Base-by-base conservation (phyloP, 2,329 filamentous ascomycete species). In the Venturia pyrina region DNA sequence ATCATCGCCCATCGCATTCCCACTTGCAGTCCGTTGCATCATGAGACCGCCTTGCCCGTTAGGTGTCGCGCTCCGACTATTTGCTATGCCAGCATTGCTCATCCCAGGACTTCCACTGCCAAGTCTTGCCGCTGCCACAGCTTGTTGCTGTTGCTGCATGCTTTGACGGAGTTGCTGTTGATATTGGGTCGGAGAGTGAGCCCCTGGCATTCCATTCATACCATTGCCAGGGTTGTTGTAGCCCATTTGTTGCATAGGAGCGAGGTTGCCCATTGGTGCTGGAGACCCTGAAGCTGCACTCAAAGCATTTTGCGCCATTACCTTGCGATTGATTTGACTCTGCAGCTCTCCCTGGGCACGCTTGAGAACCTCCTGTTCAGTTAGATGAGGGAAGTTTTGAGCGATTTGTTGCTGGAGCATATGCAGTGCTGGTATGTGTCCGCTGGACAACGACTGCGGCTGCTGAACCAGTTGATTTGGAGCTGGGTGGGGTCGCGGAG, bases 341-440 rank as follows among this genome's bases (percentile, higher is more conserved):
- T 70, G 74, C 70, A 84, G 73, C 61, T 80, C 78, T 46, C 84
- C 80, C 1, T 79, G 82, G 3, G 84, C 82, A 68, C 83, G 72
- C 50, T 79, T 78, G 66, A 77, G 80, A 11, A 86, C 76, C 71
- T 86, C 82, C 34, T 86, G 83, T 3, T 79, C 77, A 1, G 81
- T 76, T 68, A 83, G 74, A 65, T 79, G 78, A 1, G 83, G 83
- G 68, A 84, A 79, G 69, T 74, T 79, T 65, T 76, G 76, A 68
- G 82, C 80, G 19, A 85, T 78, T 48, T 82, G 80, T 67, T 79
- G 82, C 67, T 80, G 78, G 65, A 85, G 79, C 66, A 78, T 80
- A 65, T 80, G 82, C 66, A 86, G 81, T 10, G 80, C 80, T 17
- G 83, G 83, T 57, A 84, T 79, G 69, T 83, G 80, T 28, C 82